Conservation (phyloP, 2,329 filamentous ascomycete genomes). For the Penicillium paneum region DNA sequence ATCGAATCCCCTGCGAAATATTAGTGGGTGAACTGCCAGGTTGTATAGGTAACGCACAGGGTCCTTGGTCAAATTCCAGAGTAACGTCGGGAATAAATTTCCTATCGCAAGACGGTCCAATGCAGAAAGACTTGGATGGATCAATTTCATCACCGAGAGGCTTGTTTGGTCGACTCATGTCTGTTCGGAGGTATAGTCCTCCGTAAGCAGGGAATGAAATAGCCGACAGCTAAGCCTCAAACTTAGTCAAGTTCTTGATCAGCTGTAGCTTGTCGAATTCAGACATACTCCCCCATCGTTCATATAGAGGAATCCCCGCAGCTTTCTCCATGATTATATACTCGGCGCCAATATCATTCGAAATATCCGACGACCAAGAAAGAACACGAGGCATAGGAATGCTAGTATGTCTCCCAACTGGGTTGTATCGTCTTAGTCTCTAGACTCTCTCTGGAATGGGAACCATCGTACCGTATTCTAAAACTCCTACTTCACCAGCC, state of each 20-base stretch:
- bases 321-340: constrained; percentile 38
- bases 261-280: background rate
- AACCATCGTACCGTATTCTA: background rate
- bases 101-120: too few species aligned
- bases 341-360: constrained; percentile 37
- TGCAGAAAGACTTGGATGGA: too few species aligned
- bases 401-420: constrained; percentile 21
- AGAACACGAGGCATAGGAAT: constrained; percentile 28
- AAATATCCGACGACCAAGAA: constrained; percentile 20
- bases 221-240: background rate
- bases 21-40: too few species aligned
- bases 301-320: background rate
- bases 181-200: background rate
- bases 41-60: too few species aligned
- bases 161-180: too few species aligned
- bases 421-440: background rate
- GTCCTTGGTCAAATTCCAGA: too few species aligned
- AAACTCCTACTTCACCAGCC: background rate
- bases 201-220: background rate
- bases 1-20: too few species aligned
- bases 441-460: constrained; percentile 1
- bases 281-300: background rate
- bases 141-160: too few species aligned
- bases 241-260: background rate
- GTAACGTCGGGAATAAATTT: too few species aligned